Base-by-base conservation (phyloP, 768 basidiomycete species). In the Naganishia friedmannii region DNA sequence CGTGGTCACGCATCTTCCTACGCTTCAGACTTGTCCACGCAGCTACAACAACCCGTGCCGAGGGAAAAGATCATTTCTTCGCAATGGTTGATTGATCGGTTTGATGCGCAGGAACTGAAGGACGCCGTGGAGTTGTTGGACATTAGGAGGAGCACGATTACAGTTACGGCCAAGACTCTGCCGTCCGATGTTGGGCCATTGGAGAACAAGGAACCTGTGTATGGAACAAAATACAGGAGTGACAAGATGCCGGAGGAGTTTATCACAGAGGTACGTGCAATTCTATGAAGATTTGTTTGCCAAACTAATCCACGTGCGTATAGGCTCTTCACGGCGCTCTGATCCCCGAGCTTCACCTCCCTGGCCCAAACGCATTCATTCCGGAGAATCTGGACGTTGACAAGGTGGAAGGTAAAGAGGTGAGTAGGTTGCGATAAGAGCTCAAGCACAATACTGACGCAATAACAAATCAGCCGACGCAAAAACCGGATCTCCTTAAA, bases 361-460 rank as follows among this genome's bases (percentile, higher is more conserved):
- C 96, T 0, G 85, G 85, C 32, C 90, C 88, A 4, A 99, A 99
- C 78, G 85, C 89, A 72, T 98, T 97, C 80, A 90, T 99, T 74
- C 95, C 96, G 2, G 85, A 87, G 4, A 88, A 92, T 73, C 82
- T 99, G 39, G 86, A 91, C 56, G 90, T 97, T 8, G 87, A 91
- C 57, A 93, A 89, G 82, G 85, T 85, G 46, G 86, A 88, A 15
- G 85, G 88, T 1, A 72, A 82, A 0, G 83, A 89, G 84, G 70
- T 86, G 29, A 65, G 60, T 46, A 37, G 26, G 4, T 48, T 12
- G 68, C 34, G 39, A 1, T 23, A 7, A 8, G 2, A 34, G n/a
- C 39, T 7, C 6, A 23, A 9, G 26, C 26, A 7, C 37, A 15
- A 26, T 15, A n/a, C 60, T 45, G 17, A 63, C 19, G 6, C 75